These are phyloP conservation scores for Sphaerobolus stellatus DNA, from an alignment of 1,284 basidiomycete species.

Conservation along the genomic window DNA sequence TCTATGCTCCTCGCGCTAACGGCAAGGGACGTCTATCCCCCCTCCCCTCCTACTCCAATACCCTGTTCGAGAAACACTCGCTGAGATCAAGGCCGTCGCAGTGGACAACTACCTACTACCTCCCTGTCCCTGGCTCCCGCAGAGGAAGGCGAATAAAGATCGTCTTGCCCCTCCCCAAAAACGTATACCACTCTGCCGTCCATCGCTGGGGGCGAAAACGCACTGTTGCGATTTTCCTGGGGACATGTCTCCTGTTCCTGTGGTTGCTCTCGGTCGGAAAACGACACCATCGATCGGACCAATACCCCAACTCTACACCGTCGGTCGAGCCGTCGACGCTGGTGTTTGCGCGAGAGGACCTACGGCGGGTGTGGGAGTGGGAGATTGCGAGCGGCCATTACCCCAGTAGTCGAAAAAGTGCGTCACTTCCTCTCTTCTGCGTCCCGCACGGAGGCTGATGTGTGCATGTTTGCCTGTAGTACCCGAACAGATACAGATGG, in stretches of 20 bases:
- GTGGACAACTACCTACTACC: slow-evolving; percentile 11
- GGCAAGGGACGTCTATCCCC: too few relatives aligned
- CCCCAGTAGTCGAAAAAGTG: slow-evolving; percentile 75
- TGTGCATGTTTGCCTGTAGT: slow-evolving; percentile 49
- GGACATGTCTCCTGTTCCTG: slow-evolving; percentile 23
- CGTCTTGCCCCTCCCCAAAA: slow-evolving; percentile 38
- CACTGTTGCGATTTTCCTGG: slow-evolving; percentile 23
- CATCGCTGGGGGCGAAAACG: slow-evolving; percentile 21
- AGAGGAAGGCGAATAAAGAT: slow-evolving; percentile 15
- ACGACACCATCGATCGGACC: not conserved
- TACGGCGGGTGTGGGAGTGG: slow-evolving; percentile 90
- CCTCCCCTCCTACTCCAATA: slow-evolving; percentile 11
- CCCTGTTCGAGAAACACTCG: slow-evolving; percentile 10
- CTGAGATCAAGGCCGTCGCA: slow-evolving; percentile 3
- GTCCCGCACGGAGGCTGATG: slow-evolving; percentile 3
- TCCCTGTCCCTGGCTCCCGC: slow-evolving; percentile 4
- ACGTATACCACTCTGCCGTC: slow-evolving; percentile 27
- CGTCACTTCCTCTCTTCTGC: slow-evolving; percentile 31
- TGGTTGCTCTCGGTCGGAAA: slow-evolving; percentile 25
- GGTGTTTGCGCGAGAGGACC: slow-evolving; percentile 72
- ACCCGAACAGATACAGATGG: slow-evolving; percentile 70
- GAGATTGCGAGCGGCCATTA: slow-evolving; percentile 89
- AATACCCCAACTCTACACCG: not conserved
- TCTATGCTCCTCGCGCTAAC: too few relatives aligned
- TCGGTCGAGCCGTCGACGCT: slow-evolving; percentile 66